A percentile compares a stretch with the other conserved stretches of the same genome.
These are phyloP conservation scores for Quercus mongolica DNA, from an alignment of 306 rosid genomes.

Conservation along the genomic window DNA sequence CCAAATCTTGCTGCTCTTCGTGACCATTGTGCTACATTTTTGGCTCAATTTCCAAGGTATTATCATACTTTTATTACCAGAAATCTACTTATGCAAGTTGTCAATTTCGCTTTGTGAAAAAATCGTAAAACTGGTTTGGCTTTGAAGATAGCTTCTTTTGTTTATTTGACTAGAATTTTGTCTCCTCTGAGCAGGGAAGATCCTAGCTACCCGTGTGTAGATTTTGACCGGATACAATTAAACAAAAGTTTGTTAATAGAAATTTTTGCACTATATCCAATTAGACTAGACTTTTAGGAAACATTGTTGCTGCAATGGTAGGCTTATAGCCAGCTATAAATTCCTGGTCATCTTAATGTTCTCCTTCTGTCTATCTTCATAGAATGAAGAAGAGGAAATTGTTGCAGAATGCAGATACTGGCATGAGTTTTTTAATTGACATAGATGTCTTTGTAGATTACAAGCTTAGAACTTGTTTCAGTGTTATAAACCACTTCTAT, in stretches of 20 bases:
- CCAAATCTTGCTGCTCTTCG: constrained; percentile 48
- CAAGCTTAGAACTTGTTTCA: not conserved
- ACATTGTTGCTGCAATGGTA: not conserved
- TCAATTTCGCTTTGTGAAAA: not conserved
- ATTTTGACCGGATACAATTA: too few relatives aligned
- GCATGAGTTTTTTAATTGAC: not conserved
- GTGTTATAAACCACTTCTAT: not conserved
- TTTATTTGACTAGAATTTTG: not conserved
- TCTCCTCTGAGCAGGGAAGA: not conserved
- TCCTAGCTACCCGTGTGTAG: too few relatives aligned
- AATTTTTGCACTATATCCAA: not conserved
- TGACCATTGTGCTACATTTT: constrained; percentile 64
- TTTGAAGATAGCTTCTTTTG: not conserved
- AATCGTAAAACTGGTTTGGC: not conserved
- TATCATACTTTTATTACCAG: not conserved
- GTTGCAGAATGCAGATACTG: not conserved
- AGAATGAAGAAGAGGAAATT: not conserved
- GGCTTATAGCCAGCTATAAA: too few relatives aligned
- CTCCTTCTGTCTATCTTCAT: not conserved
- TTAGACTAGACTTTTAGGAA: not conserved
- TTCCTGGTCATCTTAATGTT: too few relatives aligned
- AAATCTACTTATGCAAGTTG: not conserved
- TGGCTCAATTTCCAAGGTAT: constrained; percentile 67
- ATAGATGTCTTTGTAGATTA: not conserved
- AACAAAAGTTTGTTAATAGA: too few relatives aligned